Conservation (phyloP, 129 eudicot species). For the Sambucus nigra region DNA sequence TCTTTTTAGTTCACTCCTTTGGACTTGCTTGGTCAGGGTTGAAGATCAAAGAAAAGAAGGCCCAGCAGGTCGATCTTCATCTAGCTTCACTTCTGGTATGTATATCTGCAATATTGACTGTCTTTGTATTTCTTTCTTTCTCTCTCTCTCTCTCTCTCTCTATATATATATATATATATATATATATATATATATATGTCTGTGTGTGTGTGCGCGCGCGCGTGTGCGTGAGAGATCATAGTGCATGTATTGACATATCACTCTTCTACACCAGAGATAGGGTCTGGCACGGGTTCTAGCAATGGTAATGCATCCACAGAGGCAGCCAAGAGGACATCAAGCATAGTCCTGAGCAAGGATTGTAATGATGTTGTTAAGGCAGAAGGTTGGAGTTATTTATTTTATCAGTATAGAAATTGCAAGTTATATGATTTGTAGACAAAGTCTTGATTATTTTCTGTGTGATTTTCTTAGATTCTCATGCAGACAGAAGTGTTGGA, state of each 20-base stretch:
- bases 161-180: no score
- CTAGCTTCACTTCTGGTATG: conserved; percentile 47
- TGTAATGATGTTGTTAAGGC: conserved; percentile 43
- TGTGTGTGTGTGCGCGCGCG: conserved; percentile 5
- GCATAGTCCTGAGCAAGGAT: conserved; percentile 35
- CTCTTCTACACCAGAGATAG: conserved; percentile 27
- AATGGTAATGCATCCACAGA: conserved; percentile 32
- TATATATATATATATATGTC: background rate
- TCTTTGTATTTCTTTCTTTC: background rate
- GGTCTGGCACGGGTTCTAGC: conserved; percentile 34
- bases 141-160: no score
- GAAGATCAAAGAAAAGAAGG: conserved; percentile 72
- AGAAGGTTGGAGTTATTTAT: conserved; percentile 41
- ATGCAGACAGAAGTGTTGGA: conserved; percentile 77
- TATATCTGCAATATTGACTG: background rate
- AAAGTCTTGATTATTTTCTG: conserved; percentile 3
- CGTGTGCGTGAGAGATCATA: no score
- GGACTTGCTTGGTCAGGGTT: conserved; percentile 39
- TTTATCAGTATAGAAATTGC: background rate
- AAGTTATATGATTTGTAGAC: background rate
- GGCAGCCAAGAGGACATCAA: conserved; percentile 43
- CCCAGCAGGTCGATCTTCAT: conserved; percentile 37
- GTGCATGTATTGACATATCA: background rate
- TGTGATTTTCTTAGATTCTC: conserved; percentile 25
- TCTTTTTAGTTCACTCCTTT: conserved; percentile 4